These are phyloP conservation scores for Penicillium sp. DNA, from an alignment of 2,329 filamentous ascomycete genomes.

Conservation along the genomic window DNA sequence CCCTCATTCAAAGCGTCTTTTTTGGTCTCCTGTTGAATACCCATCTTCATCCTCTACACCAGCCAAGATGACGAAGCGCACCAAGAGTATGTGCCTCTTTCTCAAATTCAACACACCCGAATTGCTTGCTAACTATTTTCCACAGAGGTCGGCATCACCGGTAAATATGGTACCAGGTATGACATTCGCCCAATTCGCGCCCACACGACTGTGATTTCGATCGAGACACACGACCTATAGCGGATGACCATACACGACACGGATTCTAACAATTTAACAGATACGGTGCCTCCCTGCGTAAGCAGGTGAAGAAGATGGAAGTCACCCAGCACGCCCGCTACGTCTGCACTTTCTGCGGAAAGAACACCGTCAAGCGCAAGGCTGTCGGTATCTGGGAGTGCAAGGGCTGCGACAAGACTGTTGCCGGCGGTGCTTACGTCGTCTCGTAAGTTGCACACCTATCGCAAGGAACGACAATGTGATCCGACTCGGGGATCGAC, in stretches of 20 bases:
- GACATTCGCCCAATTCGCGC: conserved; percentile 39
- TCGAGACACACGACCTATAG: conserved; percentile 13
- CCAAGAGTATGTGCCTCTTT: conserved; percentile 61
- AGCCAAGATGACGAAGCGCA: conserved; percentile 89
- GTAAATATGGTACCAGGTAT: conserved; percentile 97
- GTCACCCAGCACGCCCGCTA: conserved; percentile 97
- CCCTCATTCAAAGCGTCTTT: conserved; percentile 32
- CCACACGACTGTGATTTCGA: conserved; percentile 15
- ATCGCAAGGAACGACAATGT: neutral
- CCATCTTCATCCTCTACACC: conserved; percentile 40
- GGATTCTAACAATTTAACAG: conserved; percentile 47
- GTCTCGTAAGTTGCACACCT: conserved; percentile 74
- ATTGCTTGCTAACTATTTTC: conserved; percentile 30
- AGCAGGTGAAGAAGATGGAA: conserved; percentile 99
- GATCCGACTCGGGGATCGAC: neutral
- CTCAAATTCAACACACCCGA: neutral
- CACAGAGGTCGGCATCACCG: conserved; percentile 89
- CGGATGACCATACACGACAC: conserved; percentile 7
- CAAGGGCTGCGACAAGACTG: conserved; percentile 90
- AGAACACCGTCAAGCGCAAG: conserved; percentile 87
- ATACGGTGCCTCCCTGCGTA: conserved; percentile 99
- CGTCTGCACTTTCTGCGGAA: conserved; percentile 98
- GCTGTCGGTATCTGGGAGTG: conserved; percentile 97
- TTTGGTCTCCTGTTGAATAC: conserved; percentile 36
- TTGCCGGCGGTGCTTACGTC: conserved; percentile 90